Base-by-base conservation (phyloP, 2,329 filamentous ascomycete genomes). In the Ploettnerulaceae sp. region DNA sequence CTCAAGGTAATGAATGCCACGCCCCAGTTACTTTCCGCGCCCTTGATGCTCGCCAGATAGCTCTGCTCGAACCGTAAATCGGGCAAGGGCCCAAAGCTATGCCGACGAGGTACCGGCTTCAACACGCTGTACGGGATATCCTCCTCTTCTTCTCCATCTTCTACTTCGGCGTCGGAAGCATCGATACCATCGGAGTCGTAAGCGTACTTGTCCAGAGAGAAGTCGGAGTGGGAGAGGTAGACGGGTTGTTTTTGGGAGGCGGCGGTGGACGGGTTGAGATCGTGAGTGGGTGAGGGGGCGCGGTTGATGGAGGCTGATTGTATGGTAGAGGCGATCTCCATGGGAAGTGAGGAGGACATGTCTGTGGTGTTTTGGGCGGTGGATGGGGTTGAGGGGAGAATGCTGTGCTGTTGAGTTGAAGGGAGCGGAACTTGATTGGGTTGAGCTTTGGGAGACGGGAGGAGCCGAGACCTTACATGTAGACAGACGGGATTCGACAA, bases 11-110 rank as follows among this genome's bases (percentile, higher is more conserved):
- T 91, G 71, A 84, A 86, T 6, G 79, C 75, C 24, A 98, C 79
- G 64, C 81, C 80, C 71, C 85, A 83, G 81, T 83, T 90, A 18
- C 80, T 82, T 56, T 93, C 79, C 26, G 89, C 89, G 46, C 80
- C 75, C 55, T 84, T 79, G 58, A 98, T 86, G 69, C 89, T 95
- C 59, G 86, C 84, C 45, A 98, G 77, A 67, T 98, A 98, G 74
- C 90, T 96, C 76, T 98, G 93, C 71, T 98, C 93, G 69, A 97
- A 97, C 33, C 93, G 81, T 56, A 98, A 72, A 69, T 98, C 93
- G 3, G 90, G 89, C 62, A 96, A 77, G 7, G 81, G 78, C 22
- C 76, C 78, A 45, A 82, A 70, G 37, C 71, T 72, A 41, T 70
- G 70, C 45, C 72, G 66, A 36, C 80, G 73, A n/a, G 71, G 71